Evolutionary conservation across 345 rosid genomes (phyloP), one percentile per base, ranked within the genome.

Genomic region (Populus alba): DNA sequence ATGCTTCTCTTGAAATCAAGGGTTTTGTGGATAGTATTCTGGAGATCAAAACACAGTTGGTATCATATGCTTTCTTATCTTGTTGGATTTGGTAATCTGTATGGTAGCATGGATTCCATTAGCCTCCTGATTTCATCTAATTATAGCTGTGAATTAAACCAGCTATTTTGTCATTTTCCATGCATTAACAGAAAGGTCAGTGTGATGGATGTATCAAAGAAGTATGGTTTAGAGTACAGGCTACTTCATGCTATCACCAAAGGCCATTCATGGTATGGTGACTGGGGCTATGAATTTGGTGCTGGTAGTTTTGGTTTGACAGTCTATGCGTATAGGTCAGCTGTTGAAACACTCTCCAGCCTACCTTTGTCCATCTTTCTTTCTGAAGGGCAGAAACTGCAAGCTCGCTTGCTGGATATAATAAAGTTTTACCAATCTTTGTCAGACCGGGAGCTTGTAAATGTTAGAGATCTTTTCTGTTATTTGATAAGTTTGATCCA

Each of bases 161-260:
- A 31, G 8, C 69, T 61, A 2, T 37, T 71, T 73, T 63, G 38
- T 47, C n/a, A 76, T 39, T 73, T 72, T 20, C 10, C 73, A 37
- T 15, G 63, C 29, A 23, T 75, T 43, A 83, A 76, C 90, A 90
- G 93, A 70, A 90, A 88, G 87, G 87, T 91, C 70, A 90, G 88
- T 45, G 93, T 91, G 70, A 91, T 90, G 93, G 95, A 91, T 77
- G 92, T 90, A n/a, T 91, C 93, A 0, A 88, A 84, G 73, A 91
- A 91, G 78, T 91, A 85, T 53, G 88, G 90, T 12, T 27, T 87
- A 82, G 92, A 91, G 31, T 91, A 88, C 63, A 85, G 95, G 39
- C 80, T 91, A 18, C 88, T 91, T 62, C 90, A 91, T 82, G 91
- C 92, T 23, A 78, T 90, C 71, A 85, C 78, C 38, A 87, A 84